Conservation (phyloP, 306 rosid species). For the Cucumis cinereus region DNA sequence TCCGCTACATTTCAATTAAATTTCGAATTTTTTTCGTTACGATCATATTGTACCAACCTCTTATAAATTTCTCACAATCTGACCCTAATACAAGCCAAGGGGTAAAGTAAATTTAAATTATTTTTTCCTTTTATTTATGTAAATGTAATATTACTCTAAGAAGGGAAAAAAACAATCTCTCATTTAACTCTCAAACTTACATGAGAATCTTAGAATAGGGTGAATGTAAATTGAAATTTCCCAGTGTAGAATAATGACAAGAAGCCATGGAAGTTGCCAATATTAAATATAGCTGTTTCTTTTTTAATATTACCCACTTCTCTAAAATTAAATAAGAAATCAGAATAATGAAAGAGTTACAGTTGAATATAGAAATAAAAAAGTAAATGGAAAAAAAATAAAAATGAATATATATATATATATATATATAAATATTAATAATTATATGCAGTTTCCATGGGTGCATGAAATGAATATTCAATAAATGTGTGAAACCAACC, state of each 20-base stretch:
- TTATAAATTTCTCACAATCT: too few species aligned
- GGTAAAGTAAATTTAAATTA: neutral
- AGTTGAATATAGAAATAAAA: constrained; percentile 1
- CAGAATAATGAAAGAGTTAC: neutral
- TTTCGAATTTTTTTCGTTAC: too few species aligned
- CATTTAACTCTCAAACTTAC: neutral
- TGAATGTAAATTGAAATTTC: neutral
- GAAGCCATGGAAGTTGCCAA: constrained; percentile 3
- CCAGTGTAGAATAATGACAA: neutral
- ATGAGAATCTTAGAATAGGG: neutral
- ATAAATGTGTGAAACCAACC: neutral
- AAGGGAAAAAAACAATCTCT: neutral
- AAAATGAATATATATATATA: neutral
- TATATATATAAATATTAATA: neutral
- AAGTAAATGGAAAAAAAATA: neutral
- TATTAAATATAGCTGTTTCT: neutral
- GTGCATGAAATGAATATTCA: constrained; percentile 1
- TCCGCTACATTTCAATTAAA: too few species aligned
- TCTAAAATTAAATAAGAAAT: neutral
- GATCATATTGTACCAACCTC: too few species aligned
- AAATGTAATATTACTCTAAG: neutral
- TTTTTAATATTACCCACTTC: neutral
- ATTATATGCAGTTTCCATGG: neutral
- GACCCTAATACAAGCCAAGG: neutral
- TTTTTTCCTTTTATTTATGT: neutral